A percentile compares a stretch with the other conserved stretches of the same genome.
Conservation (phyloP, 805 yeast species). For the Alloascoidea hylecoeti region DNA sequence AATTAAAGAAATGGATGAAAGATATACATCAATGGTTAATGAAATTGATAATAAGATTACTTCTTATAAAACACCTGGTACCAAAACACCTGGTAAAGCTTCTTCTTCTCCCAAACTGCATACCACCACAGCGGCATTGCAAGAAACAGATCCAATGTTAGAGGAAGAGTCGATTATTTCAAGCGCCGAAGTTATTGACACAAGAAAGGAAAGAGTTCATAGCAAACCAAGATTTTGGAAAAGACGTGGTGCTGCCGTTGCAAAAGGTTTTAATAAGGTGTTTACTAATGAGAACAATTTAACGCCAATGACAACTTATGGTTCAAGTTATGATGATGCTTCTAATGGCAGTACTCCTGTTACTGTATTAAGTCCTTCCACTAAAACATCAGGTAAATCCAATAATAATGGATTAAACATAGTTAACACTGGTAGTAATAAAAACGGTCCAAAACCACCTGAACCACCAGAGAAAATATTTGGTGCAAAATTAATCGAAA, state of each 20-base stretch:
- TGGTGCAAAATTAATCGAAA: conserved; percentile 44
- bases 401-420: not conserved
- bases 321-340: not conserved
- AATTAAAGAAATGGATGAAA: conserved; percentile 17
- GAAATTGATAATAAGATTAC: not conserved
- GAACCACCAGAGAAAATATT: conserved; percentile 4
- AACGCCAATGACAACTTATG: not conserved
- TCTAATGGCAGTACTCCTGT: not conserved
- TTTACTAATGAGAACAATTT: conserved; percentile 10
- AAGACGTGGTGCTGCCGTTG: conserved; percentile 20
- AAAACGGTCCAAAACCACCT: not conserved
- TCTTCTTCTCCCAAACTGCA: not conserved
- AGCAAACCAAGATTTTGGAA: conserved; percentile 17
- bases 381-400: not conserved
- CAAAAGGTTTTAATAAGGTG: conserved; percentile 20
- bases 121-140: not conserved
- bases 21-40: conserved; percentile 8
- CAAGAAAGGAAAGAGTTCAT: conserved; percentile 10
- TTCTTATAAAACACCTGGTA: not conserved
- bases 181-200: conserved; percentile 10
- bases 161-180: conserved; percentile 15
- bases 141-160: not conserved
- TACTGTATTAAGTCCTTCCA: not conserved
- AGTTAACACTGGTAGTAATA: not conserved
- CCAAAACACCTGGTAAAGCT: not conserved